Conservation (phyloP, 192 early-diverging fungal genomes). For the Linnemannia elongata region DNA sequence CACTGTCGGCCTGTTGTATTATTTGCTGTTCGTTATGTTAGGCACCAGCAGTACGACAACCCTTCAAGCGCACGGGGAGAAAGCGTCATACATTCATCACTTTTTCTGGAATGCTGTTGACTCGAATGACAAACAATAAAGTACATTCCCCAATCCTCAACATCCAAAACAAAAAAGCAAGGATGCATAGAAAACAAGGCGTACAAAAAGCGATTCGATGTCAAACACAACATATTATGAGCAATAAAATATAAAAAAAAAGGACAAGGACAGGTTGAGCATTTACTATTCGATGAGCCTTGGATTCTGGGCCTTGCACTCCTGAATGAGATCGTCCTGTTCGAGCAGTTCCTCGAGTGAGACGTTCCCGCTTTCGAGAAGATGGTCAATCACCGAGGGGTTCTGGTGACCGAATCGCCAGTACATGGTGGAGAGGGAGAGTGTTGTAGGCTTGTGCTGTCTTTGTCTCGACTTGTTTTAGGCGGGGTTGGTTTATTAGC, state of each 20-base stretch:
- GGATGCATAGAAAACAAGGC: background rate
- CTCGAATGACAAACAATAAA: background rate
- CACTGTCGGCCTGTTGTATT: background rate
- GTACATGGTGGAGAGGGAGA: slow-evolving; percentile 71
- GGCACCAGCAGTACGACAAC: background rate
- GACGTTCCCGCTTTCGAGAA: slow-evolving; percentile 92
- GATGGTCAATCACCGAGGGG: slow-evolving; percentile 90
- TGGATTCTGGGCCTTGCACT: slow-evolving; percentile 92
- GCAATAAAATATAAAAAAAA: background rate
- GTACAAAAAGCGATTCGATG: background rate
- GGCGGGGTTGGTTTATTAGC: background rate
- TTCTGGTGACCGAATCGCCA: slow-evolving; percentile 96
- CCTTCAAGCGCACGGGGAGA: background rate
- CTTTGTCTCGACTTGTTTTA: background rate
- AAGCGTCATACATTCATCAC: background rate
- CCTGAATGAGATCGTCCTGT: slow-evolving; percentile 94
- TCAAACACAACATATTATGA: slow-evolving; percentile 8
- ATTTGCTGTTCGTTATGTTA: background rate
- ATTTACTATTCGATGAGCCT: slow-evolving; percentile 89
- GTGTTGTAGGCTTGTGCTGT: background rate
- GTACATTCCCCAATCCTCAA: background rate
- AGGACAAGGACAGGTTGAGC: background rate
- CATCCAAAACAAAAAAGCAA: background rate
- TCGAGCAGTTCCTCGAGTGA: slow-evolving; percentile 93
- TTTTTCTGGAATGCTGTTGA: background rate